phyloP scores from a whole-genome alignment of 2,329 filamentous ascomycete species.

The Chrysoporthe austroafricana region DNA sequence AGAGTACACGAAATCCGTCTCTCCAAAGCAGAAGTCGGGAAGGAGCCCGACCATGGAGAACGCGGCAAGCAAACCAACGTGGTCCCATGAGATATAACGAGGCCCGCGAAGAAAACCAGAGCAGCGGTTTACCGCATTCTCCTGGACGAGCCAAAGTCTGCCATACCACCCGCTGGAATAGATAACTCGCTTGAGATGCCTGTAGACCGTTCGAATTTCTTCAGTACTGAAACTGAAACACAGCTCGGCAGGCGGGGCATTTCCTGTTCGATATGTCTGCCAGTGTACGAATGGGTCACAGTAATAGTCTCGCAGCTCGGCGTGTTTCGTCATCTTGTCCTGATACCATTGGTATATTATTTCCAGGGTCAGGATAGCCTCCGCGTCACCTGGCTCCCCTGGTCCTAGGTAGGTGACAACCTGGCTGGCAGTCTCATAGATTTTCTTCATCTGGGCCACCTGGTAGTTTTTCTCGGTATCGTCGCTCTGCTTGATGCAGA shows the following conservation, averaged over 20 bases:
- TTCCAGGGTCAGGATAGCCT: background rate
- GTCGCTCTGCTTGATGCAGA: slow-evolving; percentile 24
- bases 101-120: slow-evolving; percentile 14
- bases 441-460: slow-evolving; percentile 14
- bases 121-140: slow-evolving; percentile 26
- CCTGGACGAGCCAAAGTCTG: slow-evolving; percentile 34
- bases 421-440: slow-evolving; percentile 15
- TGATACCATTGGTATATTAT: background rate
- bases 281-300: background rate
- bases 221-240: background rate
- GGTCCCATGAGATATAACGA: background rate
- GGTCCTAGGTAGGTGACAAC: slow-evolving; percentile 24
- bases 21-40: background rate
- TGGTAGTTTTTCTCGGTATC: slow-evolving; percentile 17
- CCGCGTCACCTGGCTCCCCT: background rate
- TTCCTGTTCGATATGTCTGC: background rate
- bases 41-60: background rate
- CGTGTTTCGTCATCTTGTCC: background rate
- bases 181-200: background rate
- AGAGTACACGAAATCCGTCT: background rate
- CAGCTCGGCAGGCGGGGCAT: background rate
- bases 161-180: slow-evolving; percentile 8
- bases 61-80: background rate
- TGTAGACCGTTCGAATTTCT: background rate
- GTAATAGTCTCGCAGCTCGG: background rate